A percentile compares a stretch with the other conserved stretches of the same genome.
phyloP scores from a whole-genome alignment of 495 filamentous ascomycete genomes.

The Penicillium waksmanii region DNA sequence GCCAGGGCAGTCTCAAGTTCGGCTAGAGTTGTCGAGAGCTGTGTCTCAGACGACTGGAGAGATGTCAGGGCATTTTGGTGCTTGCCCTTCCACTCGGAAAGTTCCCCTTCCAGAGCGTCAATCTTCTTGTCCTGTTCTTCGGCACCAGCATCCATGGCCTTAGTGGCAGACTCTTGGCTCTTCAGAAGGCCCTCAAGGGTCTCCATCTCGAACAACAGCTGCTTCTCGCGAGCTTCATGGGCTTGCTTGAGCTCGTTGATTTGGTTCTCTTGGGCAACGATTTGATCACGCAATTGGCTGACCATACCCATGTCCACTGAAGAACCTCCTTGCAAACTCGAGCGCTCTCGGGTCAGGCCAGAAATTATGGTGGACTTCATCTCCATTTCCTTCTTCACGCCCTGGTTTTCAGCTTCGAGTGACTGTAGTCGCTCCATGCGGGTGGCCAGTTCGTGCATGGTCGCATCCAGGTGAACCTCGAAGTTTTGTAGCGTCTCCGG shows the following conservation, averaged over 20 bases:
- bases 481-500: conserved; percentile 91
- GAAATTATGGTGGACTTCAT: conserved; percentile 92
- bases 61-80: conserved; percentile 72
- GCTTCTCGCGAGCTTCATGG: conserved; percentile 72
- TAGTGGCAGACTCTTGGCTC: conserved; percentile 47
- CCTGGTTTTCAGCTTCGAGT: conserved; percentile 81
- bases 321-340: conserved; percentile 76
- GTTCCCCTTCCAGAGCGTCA: conserved; percentile 71
- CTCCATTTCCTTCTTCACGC: conserved; percentile 93
- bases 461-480: conserved; percentile 85
- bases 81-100: conserved; percentile 72
- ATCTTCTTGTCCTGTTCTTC: conserved; percentile 66
- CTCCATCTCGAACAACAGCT: conserved; percentile 70
- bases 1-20: conserved; percentile 66
- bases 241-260: conserved; percentile 74
- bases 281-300: conserved; percentile 82
- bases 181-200: conserved; percentile 62
- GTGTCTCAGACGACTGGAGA: conserved; percentile 72
- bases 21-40: conserved; percentile 69
- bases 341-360: conserved; percentile 87
- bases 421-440: conserved; percentile 88
- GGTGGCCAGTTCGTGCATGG: conserved; percentile 87
- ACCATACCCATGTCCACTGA: conserved; percentile 93
- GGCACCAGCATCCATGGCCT: conserved; percentile 47
- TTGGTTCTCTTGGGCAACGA: conserved; percentile 81